Base-by-base conservation (phyloP, 2,329 filamentous ascomycete genomes). In the Aschersonia sp. region DNA sequence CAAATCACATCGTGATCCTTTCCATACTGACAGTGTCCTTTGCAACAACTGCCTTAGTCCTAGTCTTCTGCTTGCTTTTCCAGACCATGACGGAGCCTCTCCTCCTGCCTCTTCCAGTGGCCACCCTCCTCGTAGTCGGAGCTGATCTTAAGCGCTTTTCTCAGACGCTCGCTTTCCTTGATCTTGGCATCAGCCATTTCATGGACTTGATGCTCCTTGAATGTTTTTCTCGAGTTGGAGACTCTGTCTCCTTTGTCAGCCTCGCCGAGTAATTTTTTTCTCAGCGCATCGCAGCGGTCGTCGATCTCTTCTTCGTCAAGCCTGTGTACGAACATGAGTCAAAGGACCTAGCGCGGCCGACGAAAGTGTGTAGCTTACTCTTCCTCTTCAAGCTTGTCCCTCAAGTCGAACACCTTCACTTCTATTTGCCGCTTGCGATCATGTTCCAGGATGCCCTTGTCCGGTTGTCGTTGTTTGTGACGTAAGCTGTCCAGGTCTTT, bases 171-270 rank as follows among this genome's bases (percentile, higher is more conserved):
- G 64, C 84, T 95, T 73, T 98, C 92, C 63, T 87, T 84, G 56
- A 94, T 90, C 75, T 98, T 98, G 51, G 90, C 92, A 58, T 92
- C 85, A 14, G 92, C 92, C 63, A 95, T 75, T 68, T 97, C 92
- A 69, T 98, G 92, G 22, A 97, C 88, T 67, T 97, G 87, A 66
- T 97, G 88, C 54, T 81, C 75, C 68, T 97, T 98, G 53, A 97
- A 74, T 8, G 78, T 75, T 47, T 62, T 67, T 48, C 66, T 62
- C n/a, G 60, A 64, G 30, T 61, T 66, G 48, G 57, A 61, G 30
- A 52, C 55, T 29, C 53, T 62, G 35, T 57, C 60, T 1, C 56
- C 58, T 0, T 59, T 58, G 43, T 66, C 62, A 51, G 66, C 61
- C 49, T 69, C 65, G 9, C 60, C 61, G 1, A 64, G 56, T 0